A percentile compares a stretch with the other conserved stretches of the same genome.
Evolutionary conservation across 257 asterid species (phyloP).

Genomic region (Salvia splendens): DNA sequence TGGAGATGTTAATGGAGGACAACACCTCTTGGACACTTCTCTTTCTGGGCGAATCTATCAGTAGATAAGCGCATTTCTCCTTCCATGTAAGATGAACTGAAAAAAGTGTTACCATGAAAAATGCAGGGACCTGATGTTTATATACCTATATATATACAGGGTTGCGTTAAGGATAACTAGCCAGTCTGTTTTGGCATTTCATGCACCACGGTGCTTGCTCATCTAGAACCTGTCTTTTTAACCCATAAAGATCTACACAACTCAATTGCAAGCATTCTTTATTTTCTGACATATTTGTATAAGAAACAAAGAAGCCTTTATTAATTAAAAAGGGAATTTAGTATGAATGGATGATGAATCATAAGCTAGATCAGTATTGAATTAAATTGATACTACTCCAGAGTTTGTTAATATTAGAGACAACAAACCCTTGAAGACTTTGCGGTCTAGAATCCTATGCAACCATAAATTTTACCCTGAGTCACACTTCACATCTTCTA

Average conservation of each 20-base stretch:
- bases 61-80: constrained; percentile 5
- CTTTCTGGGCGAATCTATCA: constrained; percentile 15
- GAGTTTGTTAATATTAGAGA: not conserved
- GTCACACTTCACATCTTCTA: not conserved
- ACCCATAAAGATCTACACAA: not conserved
- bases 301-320: no score
- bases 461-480: not conserved
- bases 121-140: constrained; percentile 1
- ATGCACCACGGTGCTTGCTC: constrained; percentile 19
- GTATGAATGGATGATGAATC: not conserved
- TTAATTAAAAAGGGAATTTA: not conserved
- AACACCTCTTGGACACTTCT: not conserved
- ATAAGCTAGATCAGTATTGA: not conserved
- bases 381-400: not conserved
- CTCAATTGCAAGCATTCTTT: not conserved
- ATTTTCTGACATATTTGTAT: not conserved
- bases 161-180: constrained; percentile 2
- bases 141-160: no score
- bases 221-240: constrained; percentile 1
- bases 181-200: constrained; percentile 22
- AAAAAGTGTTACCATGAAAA: constrained; percentile 8
- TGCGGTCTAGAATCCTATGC: constrained; percentile 1
- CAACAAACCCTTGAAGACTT: not conserved
- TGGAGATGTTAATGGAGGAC: not conserved
- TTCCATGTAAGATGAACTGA: constrained; percentile 4